Evolutionary conservation across 1,284 basidiomycete genomes (phyloP), one percentile per base, ranked within the genome.

Genomic region (Somion occarium): DNA sequence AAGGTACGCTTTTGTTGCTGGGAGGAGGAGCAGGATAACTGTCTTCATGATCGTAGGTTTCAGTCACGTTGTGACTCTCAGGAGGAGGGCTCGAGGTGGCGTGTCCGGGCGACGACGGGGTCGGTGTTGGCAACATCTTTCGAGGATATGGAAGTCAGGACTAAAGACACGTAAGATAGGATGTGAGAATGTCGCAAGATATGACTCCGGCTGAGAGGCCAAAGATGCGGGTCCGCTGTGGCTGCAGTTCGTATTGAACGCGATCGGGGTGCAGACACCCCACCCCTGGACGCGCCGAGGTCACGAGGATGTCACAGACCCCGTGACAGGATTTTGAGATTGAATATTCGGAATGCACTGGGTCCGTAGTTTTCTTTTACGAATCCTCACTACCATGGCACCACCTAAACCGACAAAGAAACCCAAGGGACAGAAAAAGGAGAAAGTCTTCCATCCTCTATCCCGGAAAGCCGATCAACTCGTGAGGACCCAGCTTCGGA

Each of bases 391-490:
- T 15, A 34, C 7, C 30, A 69, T 69, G 67, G 60, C 65, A 23
- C 63, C 67, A 9, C 56, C 64, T 38, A 68, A 66, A 50, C 52
- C 60, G 34, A 46, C 47, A 2, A 64, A 58, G 38, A 61, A 62
- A 41, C 38, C 58, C 1, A 54, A 54, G 7, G 53, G 54, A 13
- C 55, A 57, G 5, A 86, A 83, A 64, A 88, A 82, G 68, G 85
- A 88, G 60, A 91, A 91, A 61, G 61, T 90, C 9, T 86, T 86
- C 56, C 89, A 92, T 62, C 89, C 89, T 3, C 74, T 83, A 49
- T 92, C 89, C 25, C 75, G 89, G 53, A 90, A 91, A 74, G 92
- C 93, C 2, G 82, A 78, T 18, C 92, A 93, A 64, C 74, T 93
- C 9, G 76, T 80, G 18, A 80, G 91, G 34, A 78, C 82, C 48